Evolutionary conservation across 2,329 filamentous ascomycete genomes (phyloP), one percentile per base, ranked within the genome.

Genomic region (Ophiostoma pallidulum): DNA sequence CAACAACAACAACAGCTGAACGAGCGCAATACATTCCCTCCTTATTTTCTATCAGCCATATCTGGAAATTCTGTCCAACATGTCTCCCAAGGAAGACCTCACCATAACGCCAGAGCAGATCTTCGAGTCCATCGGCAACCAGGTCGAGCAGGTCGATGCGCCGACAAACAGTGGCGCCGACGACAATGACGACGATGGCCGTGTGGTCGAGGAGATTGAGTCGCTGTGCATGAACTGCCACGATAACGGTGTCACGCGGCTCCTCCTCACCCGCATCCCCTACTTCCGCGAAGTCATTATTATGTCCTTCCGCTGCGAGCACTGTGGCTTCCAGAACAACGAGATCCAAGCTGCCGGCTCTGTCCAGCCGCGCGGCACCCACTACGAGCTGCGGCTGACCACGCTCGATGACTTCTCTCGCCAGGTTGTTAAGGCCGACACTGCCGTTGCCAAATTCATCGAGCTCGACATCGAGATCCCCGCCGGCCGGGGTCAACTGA

Each of bases 231-330:
- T 91, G 86, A 89, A 87, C 70, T 91, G 86, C 67, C 77, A 82
- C 57, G 73, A 88, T 57, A 85, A 88, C 73, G 92, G 92, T 59
- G 78, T 72, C 1, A 98, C 92, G 13, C 78, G 84, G 50, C 77
- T 98, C 19, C 80, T 98, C 37, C 80, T 98, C 47, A 94, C 94
- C 14, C 80, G 81, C 55, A 96, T 98, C 48, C 92, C 92, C 14
- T 97, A 88, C 74, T 98, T 98, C 73, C 88, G 89, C 69, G 91
- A 98, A 66, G 82, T 98, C 54, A 88, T 98, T 59, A 79, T 98
- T 65, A 95, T 96, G 82, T 97, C 91, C 53, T 98, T 98, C 66
- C 78, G 79, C 56, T 98, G 92, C 72, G 81, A 87, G 6, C 80
- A 96, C 66, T 98, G 92, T 70, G 73, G 81, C 62, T 84, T 91